Conservation (phyloP, 495 filamentous ascomycete genomes). For the Cercophora samala region DNA sequence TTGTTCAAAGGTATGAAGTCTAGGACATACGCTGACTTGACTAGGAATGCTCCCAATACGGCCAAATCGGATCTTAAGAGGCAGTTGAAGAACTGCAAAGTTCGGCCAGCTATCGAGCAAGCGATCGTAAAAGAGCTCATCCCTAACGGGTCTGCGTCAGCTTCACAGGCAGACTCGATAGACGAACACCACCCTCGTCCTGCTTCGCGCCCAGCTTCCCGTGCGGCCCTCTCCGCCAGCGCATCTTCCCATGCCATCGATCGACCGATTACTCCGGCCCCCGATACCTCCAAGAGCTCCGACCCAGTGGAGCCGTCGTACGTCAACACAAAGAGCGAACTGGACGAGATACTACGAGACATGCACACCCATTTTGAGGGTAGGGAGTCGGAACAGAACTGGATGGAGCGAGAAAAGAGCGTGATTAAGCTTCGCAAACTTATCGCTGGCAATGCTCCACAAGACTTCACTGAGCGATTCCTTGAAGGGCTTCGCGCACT, state of each 20-base stretch:
- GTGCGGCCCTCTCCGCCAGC: constrained; percentile 47
- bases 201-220: constrained; percentile 32
- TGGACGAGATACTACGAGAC: constrained; percentile 76
- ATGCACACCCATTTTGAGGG: constrained; percentile 85
- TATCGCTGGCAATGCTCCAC: constrained; percentile 76
- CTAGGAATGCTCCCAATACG: constrained; percentile 64
- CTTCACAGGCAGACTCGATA: constrained; percentile 39
- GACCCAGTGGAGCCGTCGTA: constrained; percentile 75
- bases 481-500: constrained; percentile 65
- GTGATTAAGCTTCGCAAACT: constrained; percentile 71
- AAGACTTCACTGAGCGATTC: constrained; percentile 68
- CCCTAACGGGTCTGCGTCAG: constrained; percentile 50
- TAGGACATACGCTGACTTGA: constrained; percentile 36
- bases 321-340: constrained; percentile 73
- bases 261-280: constrained; percentile 46
- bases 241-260: constrained; percentile 48
- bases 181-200: constrained; percentile 40
- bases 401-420: constrained; percentile 78
- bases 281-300: constrained; percentile 51
- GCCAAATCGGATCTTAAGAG: constrained; percentile 86
- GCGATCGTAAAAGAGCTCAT: constrained; percentile 73
- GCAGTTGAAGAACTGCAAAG: constrained; percentile 71
- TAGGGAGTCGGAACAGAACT: constrained; percentile 86
- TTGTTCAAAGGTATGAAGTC: constrained; percentile 14
- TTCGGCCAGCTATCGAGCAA: constrained; percentile 77